Base-by-base conservation (phyloP, 2,329 filamentous ascomycete species). In the Diplodia intermedia region DNA sequence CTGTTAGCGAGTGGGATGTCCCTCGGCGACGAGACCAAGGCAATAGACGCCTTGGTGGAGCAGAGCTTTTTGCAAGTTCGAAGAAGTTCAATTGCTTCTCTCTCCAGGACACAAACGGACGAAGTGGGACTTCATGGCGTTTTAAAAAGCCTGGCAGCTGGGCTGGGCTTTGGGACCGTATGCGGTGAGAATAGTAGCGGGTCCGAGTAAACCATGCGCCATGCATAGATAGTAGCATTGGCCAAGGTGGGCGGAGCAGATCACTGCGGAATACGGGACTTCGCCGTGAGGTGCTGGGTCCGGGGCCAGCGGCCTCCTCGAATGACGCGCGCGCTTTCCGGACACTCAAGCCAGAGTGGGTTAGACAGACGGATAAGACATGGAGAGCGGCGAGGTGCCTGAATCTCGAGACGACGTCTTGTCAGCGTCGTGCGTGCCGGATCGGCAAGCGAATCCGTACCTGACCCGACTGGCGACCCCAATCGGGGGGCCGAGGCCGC, bases 181-280 rank as follows among this genome's bases (percentile, higher is more conserved):
- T 36, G 20, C 9, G n/a, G 26, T 61, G 43, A 52, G 40, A 40
- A 49, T 33, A 18, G 15, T 38, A 47, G 55, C 40, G 57, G 29
- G n/a, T 9, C 57, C 43, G 26, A 36, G 9, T 11, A 18, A 29
- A n/a, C 4, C 31, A 43, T 36, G 40, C 26, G 57, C 5, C 60
- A 63, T 63, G 60, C 43, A 38, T 52, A 63, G 60, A 63, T 63
- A 63, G 57, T 62, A 62, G 57, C 57, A 62, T 62, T 62, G 57
- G 43, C 57, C 56, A 61, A 61, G 57, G 57, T 40, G 57, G 57
- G 57, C 36, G 11, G 18, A 31, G 60, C 50, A 63, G 60, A 63
- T 52, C 29, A 38, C 47, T 52, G 31, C 43, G 40, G 40, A 61
- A 20, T 60, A 33, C 29, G 43, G 43, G 43, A 40, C 52, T 18